Base-by-base conservation (phyloP, 1,139 yeast genomes). In the Sugiyamaella castrensis region DNA sequence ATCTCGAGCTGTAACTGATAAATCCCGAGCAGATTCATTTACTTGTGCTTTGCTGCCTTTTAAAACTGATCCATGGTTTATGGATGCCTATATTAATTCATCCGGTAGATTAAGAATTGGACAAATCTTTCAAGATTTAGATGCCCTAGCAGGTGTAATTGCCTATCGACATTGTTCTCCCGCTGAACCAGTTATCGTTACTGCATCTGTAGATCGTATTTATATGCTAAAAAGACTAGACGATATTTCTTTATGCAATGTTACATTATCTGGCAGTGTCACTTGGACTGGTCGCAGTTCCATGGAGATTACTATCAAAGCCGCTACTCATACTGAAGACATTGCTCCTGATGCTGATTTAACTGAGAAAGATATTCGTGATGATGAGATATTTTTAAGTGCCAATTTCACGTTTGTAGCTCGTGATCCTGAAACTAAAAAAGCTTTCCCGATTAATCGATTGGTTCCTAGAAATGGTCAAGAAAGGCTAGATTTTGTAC, bases 351-450 rank as follows among this genome's bases (percentile, higher is more conserved):
- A 57, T 11, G 54, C 55, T 16, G 56, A 56, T n/a, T 51, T 65
- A 57, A 58, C 70, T 54, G 71, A 73, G 55, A 60, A 66, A 48
- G 71, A 72, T 59, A 65, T 73, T 43, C 67, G 67, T 8, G 76
- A 76, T 43, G 74, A 71, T 48, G 80, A 78, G 52, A 76, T 79
- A 33, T 85, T 89, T 66, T 71, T 89, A 59, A 81, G 89, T 31
- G 96, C 97, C 11, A 87, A 87, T 63, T 91, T 91, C 73, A 91
- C 98, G 0, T 89, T 91, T 71, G 98, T 89, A 34, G 97, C 97
- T 13, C 79, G 97, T 66, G 87, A 91, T 66, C 97, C 97, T 10
- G 79, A 80, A 47, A 88, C 96, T 24, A 94, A 87, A 67, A 84
- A 79, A 64, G 82, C 96, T 1, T 86, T 87, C 71, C 87, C 95